Evolutionary conservation across 805 yeast genomes (phyloP).

Genomic region (Lipomyces chichibuensis): DNA sequence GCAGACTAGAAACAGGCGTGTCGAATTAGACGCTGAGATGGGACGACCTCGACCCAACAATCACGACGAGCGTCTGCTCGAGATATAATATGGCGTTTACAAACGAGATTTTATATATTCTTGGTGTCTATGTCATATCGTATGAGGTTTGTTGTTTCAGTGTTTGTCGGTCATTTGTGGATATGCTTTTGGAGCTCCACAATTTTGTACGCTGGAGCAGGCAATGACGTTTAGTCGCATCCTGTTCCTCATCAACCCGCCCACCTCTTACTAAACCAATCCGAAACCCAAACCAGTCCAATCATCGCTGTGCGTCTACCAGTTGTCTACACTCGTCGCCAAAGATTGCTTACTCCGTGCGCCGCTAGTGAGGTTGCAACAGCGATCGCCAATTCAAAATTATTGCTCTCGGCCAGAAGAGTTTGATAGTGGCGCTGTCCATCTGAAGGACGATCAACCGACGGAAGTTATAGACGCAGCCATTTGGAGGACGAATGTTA

Average conservation of each 20-base stretch:
- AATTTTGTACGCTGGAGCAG: too few relatives aligned
- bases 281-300: constrained; percentile 23
- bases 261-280: constrained; percentile 12
- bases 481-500: constrained; percentile 54
- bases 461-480: constrained; percentile 57
- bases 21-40: constrained; percentile 19
- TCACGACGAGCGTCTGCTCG: background rate
- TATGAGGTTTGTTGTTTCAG: background rate
- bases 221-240: too few relatives aligned
- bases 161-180: background rate
- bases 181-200: background rate
- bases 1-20: constrained; percentile 21
- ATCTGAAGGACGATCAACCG: constrained; percentile 45
- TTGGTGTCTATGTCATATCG: too few relatives aligned
- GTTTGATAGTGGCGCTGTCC: constrained; percentile 48
- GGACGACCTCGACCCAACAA: background rate
- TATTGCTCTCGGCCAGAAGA: constrained; percentile 62
- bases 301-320: constrained; percentile 57
- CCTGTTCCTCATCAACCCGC: background rate
- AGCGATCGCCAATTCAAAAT: constrained; percentile 61
- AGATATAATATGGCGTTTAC: background rate
- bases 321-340: constrained; percentile 63
- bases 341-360: constrained; percentile 55
- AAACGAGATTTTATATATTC: background rate
- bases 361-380: constrained; percentile 56